These are phyloP conservation scores for Candida sanyaensis DNA, from an alignment of 1,139 yeast species.

Conservation along the genomic window DNA sequence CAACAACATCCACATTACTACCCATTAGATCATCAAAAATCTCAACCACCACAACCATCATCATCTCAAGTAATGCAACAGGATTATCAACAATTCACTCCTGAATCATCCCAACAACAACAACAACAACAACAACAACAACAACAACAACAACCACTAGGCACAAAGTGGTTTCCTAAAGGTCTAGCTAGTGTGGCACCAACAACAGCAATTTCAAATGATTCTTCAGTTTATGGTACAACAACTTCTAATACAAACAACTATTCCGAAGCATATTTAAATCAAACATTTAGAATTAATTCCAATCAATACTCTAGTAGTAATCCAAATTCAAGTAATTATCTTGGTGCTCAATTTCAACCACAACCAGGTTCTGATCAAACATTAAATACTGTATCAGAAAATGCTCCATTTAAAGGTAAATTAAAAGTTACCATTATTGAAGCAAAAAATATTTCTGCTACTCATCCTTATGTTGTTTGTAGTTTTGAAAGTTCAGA, in stretches of 20 bases:
- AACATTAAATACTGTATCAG: slow-evolving; percentile 12
- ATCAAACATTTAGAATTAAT: slow-evolving; percentile 24
- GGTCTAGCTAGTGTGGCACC: slow-evolving; percentile 46
- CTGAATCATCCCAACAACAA: not conserved
- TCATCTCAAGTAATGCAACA: not conserved
- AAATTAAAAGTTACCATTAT: slow-evolving; percentile 77
- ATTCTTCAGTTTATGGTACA: slow-evolving; percentile 69
- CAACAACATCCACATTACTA: slow-evolving; percentile 6
- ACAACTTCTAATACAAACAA: slow-evolving; percentile 35
- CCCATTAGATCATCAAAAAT: not conserved
- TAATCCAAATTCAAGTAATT: slow-evolving; percentile 6
- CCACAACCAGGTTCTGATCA: slow-evolving; percentile 12
- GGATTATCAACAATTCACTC: slow-evolving; percentile 8
- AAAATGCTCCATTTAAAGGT: slow-evolving; percentile 57
- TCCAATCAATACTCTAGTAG: slow-evolving; percentile 13
- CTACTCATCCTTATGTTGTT: slow-evolving; percentile 83
- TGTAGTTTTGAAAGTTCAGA: slow-evolving; percentile 93
- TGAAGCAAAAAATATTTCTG: slow-evolving; percentile 65
- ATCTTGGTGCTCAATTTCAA: slow-evolving; percentile 8
- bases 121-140: no score
- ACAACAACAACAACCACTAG: slow-evolving; percentile 12
- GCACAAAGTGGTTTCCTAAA: slow-evolving; percentile 36
- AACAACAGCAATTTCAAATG: slow-evolving; percentile 65
- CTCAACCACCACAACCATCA: no score
- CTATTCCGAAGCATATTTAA: slow-evolving; percentile 25